Conservation (phyloP, 495 filamentous ascomycete genomes). For the Darksidea phi region DNA sequence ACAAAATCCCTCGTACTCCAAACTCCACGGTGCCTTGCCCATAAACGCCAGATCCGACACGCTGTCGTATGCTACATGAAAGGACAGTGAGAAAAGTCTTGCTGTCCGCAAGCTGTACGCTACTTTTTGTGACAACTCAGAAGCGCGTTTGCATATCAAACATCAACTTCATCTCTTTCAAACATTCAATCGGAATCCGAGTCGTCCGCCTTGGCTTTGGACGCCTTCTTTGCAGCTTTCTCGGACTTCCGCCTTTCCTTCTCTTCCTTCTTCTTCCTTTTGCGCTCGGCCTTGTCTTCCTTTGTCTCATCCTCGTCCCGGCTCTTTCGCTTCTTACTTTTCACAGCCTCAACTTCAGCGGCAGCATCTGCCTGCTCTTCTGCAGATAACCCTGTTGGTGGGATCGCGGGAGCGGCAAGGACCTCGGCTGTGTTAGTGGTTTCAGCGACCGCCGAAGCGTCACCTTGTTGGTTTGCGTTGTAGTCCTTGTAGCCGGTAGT, state of each 20-base stretch:
- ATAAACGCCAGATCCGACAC: conserved; percentile 10
- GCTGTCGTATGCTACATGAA: conserved; percentile 24
- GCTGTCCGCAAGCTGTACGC: neutral
- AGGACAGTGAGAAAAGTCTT: conserved; percentile 1
- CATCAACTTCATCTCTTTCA: neutral
- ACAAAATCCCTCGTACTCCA: conserved; percentile 1
- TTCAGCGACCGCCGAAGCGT: conserved; percentile 44
- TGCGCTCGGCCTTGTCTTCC: conserved; percentile 44
- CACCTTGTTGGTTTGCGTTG: conserved; percentile 47
- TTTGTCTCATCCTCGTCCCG: conserved; percentile 40
- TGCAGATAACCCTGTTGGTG: conserved; percentile 26
- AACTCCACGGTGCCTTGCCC: conserved; percentile 23
- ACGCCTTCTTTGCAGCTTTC: conserved; percentile 34
- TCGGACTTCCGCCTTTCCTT: conserved; percentile 38
- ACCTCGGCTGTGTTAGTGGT: conserved; percentile 46
- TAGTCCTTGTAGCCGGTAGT: conserved; percentile 86
- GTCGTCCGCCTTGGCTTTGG: conserved; percentile 31
- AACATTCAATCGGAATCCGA: conserved; percentile 26
- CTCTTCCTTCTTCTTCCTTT: conserved; percentile 43
- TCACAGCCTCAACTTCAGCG: conserved; percentile 1
- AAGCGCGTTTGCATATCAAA: conserved; percentile 1
- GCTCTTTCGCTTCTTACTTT: conserved; percentile 41
- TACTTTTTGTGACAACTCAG: neutral
- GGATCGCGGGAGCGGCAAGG: conserved; percentile 41
- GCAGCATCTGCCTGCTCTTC: conserved; percentile 18